Base-by-base conservation (phyloP, 306 rosid species). In the Begonia fuchsioides region DNA sequence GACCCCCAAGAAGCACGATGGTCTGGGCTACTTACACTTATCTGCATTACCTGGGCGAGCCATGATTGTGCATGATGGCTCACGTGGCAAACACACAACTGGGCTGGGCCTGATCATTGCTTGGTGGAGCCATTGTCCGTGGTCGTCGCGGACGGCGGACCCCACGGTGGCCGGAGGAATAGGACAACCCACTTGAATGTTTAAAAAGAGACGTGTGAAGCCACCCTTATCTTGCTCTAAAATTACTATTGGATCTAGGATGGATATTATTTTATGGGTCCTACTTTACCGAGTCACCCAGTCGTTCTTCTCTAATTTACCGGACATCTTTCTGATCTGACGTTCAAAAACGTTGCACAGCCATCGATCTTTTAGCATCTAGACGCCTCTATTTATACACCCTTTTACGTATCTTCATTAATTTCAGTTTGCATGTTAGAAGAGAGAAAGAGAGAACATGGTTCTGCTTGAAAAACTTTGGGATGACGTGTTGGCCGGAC, bases 401-500 rank as follows among this genome's bases (percentile, higher is more conserved):
- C 35, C 35, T 26, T 26, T 26, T 26, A 26, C 7, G 35, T 26
- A 26, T 4, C 8, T 26, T 26, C 7, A 26, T 26, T 26, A 26
- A n/a, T n/a, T 26, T 26, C 35, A n/a, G n/a, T n/a, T n/a, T 26
- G 35, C 35, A 26, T 1, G 3, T 26, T 26, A 5, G 8, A 5
- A 26, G 35, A 26, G 35, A 44, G 5, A 17, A 17, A 1, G 7
- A 43, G 3, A 12, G 19, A 1, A 1, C 10, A 78, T 57, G 93
- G 85, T 60, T 65, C 68, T 85, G 65, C 76, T 92, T 17, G 95
- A 75, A 17, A 85, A 77, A 69, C 75, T 92, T 1, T 92, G 98
- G 98, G 98, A 85, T 55, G 96, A 85, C 44, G 61, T 75, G 9
- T 66, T 75, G 0, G 94, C 87, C 13, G 98, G 96, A 6, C 94